A percentile compares a stretch with the other conserved stretches of the same genome.
phyloP scores from a whole-genome alignment of 108 stramenopile species.

The Cyclostephanos tholiformis region DNA sequence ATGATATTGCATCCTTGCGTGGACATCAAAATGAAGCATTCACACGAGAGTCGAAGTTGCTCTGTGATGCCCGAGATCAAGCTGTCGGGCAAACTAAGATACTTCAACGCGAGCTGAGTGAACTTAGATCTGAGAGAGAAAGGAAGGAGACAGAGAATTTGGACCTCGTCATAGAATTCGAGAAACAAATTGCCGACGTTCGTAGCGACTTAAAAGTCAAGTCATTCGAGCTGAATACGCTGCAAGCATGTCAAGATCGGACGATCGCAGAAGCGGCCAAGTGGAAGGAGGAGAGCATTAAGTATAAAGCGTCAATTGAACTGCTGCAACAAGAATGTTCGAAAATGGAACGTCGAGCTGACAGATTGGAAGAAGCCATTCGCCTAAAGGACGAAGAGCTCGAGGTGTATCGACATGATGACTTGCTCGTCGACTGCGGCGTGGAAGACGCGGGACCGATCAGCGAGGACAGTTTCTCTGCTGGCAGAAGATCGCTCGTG shows the following conservation, averaged over 20 bases:
- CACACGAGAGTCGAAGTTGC: conserved; percentile 32
- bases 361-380: conserved; percentile 31
- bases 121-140: conserved; percentile 23
- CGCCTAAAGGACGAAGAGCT: conserved; percentile 41
- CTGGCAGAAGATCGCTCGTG: conserved; percentile 27
- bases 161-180: conserved; percentile 42
- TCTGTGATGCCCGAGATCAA: conserved; percentile 39
- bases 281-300: conserved; percentile 17
- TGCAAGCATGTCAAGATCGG: conserved; percentile 31
- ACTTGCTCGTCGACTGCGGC: conserved; percentile 19
- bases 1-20: conserved; percentile 26
- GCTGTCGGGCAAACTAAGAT: conserved; percentile 31
- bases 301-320: conserved; percentile 20
- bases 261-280: conserved; percentile 20
- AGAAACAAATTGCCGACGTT: conserved; percentile 41
- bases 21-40: conserved; percentile 34
- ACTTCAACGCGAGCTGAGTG: conserved; percentile 32
- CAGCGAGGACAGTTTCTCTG: not conserved
- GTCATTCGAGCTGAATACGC: conserved; percentile 31
- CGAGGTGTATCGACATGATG: conserved; percentile 41
- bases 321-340: conserved; percentile 18
- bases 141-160: conserved; percentile 28
- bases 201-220: conserved; percentile 48
- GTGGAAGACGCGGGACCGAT: not conserved
- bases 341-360: conserved; percentile 14